Conservation (phyloP, 768 basidiomycete genomes). For the Hortiboletus campestris region DNA sequence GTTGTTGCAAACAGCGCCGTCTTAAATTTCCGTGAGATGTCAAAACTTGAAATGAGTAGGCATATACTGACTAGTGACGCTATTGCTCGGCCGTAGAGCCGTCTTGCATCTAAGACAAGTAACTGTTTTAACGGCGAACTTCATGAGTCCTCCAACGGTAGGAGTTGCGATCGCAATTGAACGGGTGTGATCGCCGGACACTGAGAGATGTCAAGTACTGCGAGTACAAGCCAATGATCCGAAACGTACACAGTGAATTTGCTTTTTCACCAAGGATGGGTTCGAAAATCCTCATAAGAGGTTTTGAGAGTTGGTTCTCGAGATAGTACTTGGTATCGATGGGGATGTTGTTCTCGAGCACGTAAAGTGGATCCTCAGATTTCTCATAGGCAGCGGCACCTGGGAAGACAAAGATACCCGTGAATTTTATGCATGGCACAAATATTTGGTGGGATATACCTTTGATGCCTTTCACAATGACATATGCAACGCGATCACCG, state of each 20-base stretch:
- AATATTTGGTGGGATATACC: constrained; percentile 42
- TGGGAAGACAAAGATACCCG: constrained; percentile 23
- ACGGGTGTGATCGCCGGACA: constrained; percentile 94
- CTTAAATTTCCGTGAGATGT: constrained; percentile 38
- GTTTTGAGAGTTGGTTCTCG: constrained; percentile 96
- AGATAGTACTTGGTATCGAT: constrained; percentile 98
- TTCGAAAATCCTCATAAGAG: constrained; percentile 96
- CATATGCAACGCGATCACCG: constrained; percentile 98
- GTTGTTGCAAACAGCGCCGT: constrained; percentile 92
- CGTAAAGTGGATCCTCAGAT: constrained; percentile 96
- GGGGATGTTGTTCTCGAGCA: constrained; percentile 95
- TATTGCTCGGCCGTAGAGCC: constrained; percentile 73
- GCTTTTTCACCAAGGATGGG: constrained; percentile 95
- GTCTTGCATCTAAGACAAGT: constrained; percentile 98
- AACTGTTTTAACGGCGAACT: constrained; percentile 93
- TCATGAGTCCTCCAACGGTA: constrained; percentile 95
- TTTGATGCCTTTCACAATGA: constrained; percentile 95
- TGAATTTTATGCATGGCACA: neutral
- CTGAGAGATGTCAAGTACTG: constrained; percentile 39
- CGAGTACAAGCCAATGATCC: neutral
- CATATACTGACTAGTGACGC: constrained; percentile 55
- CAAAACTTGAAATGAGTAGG: neutral
- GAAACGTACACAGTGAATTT: constrained; percentile 65
- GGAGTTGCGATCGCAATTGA: constrained; percentile 96
- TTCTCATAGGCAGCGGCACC: constrained; percentile 98